These are phyloP conservation scores for Arxiozyma telluris DNA, from an alignment of 1,139 yeast genomes.

Conservation along the genomic window DNA sequence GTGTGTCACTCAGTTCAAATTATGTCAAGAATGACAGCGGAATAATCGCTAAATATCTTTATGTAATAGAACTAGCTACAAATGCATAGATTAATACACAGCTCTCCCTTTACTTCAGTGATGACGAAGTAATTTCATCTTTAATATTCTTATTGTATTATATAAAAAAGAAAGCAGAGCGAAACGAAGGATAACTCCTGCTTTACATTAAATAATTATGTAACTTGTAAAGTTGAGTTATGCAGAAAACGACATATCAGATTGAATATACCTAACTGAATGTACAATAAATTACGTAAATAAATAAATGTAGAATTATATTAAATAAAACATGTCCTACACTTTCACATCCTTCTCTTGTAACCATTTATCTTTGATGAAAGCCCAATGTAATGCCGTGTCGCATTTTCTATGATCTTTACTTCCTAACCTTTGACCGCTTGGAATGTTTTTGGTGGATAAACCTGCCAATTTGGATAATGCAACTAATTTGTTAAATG, in stretches of 20 bases:
- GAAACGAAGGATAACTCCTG: no score
- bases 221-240: background rate
- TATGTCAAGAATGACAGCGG: no score
- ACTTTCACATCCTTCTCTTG: slow-evolving; percentile 45
- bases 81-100: no score
- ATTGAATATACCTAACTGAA: background rate
- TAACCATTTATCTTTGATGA: slow-evolving; percentile 45
- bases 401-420: slow-evolving; percentile 37
- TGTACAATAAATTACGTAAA: background rate
- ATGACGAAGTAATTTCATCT: no score
- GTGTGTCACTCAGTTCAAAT: background rate
- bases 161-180: no score
- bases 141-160: background rate
- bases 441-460: slow-evolving; percentile 55
- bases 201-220: no score
- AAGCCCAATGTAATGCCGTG: slow-evolving; percentile 61
- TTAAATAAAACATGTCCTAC: slow-evolving; percentile 2
- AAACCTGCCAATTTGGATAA: slow-evolving; percentile 47
- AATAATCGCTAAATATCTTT: background rate
- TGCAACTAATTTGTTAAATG: slow-evolving; percentile 8
- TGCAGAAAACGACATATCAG: background rate
- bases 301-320: background rate
- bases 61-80: no score
- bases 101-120: background rate
- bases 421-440: slow-evolving; percentile 49